These are phyloP conservation scores for Davidsoniella neocaledoniae DNA, from an alignment of 2,329 filamentous ascomycete genomes.

Conservation along the genomic window DNA sequence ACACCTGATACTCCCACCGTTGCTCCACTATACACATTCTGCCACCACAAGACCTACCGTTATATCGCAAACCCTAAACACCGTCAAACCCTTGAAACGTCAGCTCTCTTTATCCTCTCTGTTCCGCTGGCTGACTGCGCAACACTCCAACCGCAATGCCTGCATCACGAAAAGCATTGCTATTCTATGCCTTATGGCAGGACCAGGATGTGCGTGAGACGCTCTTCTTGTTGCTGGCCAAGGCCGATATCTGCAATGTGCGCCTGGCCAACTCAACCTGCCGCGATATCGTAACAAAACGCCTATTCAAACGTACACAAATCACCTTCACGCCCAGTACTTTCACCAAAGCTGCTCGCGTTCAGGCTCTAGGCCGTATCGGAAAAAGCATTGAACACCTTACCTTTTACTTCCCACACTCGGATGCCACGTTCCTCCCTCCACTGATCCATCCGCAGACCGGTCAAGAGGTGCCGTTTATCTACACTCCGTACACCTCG, in stretches of 20 bases:
- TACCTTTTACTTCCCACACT: conserved; percentile 62
- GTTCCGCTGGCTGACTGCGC: conserved; percentile 9
- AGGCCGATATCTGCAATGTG: conserved; percentile 38
- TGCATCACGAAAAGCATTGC: conserved; percentile 19
- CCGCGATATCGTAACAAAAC: conserved; percentile 51
- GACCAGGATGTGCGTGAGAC: conserved; percentile 31
- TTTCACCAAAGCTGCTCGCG: conserved; percentile 56
- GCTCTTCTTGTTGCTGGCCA: conserved; percentile 33
- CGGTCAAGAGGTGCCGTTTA: conserved; percentile 61
- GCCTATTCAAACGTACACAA: conserved; percentile 51
- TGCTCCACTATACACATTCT: not conserved
- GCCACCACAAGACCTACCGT: not conserved
- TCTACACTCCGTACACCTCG: conserved; percentile 63
- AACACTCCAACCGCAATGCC: conserved; percentile 4
- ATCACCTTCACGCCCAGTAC: conserved; percentile 56
- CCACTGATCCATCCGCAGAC: conserved; percentile 66
- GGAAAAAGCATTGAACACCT: conserved; percentile 65
- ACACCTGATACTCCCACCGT: not conserved
- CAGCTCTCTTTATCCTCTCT: conserved; percentile 7
- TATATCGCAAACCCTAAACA: not conserved
- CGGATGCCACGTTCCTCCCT: conserved; percentile 62
- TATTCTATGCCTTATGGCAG: conserved; percentile 40
- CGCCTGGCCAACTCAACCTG: conserved; percentile 54
- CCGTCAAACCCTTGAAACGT: not conserved
- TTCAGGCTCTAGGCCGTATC: conserved; percentile 60